Base-by-base conservation (phyloP, 495 filamentous ascomycete genomes). In the Trichoderma erinaceum region DNA sequence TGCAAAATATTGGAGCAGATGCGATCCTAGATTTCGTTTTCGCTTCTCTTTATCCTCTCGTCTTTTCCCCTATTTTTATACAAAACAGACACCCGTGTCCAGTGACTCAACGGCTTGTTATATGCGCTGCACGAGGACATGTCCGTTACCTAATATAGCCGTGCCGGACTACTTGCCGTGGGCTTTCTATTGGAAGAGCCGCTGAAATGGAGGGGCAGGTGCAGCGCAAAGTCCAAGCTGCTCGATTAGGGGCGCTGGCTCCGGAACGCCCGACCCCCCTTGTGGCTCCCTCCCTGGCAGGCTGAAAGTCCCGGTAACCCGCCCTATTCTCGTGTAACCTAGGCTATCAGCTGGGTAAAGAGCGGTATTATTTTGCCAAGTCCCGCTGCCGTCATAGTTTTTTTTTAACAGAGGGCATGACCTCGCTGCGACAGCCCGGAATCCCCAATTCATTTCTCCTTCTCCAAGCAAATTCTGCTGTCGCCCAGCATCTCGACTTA, bases 401-500 rank as follows among this genome's bases (percentile, higher is more conserved):
- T 48, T 48, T 48, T 48, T 48, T 29, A 29, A 38, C 35, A 5
- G 35, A 38, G 35, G 35, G 35, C 35, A 38, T 38, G 35, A 38
- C 35, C 35, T 7, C 35, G 35, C 56, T 61, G 56, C 56, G 56
- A 61, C 25, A 61, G 56, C 25, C 56, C 56, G 56, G 21, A 61
- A 32, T 61, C 25, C 56, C 56, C 27, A 32, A 61, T 21, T 61
- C 25, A 32, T 21, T 25, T 29, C 25, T 25, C 29, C 56, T 25
- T 25, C 23, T 12, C 29, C 56, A 25, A 61, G 23, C 56, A 61
- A 61, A 61, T 29, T 21, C 25, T n/a, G 50, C 56, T 32, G 56
- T 25, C 23, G 6, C 56, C 8, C 63, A 32, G 63, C 48, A 4
- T 52, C 23, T 52, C 75, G 82, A 83, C 82, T 83, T 83, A 83